These are phyloP conservation scores for Arabidopsis lyrata DNA, from an alignment of 441 rosid genomes.

Conservation along the genomic window DNA sequence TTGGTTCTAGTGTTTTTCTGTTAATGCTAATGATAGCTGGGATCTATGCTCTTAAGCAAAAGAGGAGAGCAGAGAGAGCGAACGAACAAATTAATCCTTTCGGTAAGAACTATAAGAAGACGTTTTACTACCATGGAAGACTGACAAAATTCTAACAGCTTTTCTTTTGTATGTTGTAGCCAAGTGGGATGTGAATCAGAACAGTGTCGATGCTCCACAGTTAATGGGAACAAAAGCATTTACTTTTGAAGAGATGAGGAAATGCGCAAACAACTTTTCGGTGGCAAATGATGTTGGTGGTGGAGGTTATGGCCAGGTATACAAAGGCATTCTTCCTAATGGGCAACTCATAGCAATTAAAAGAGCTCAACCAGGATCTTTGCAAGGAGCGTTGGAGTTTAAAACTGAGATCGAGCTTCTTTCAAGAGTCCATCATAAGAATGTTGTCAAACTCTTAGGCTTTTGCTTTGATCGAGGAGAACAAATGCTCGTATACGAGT, in stretches of 20 bases:
- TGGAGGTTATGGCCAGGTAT: constrained; percentile 92
- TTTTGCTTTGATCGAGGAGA: constrained; percentile 79
- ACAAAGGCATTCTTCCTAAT: constrained; percentile 69
- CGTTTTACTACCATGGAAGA: background rate
- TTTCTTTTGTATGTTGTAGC: constrained; percentile 50
- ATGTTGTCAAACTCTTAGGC: constrained; percentile 73
- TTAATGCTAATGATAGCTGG: constrained; percentile 62
- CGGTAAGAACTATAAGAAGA: constrained; percentile 49
- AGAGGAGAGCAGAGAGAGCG: constrained; percentile 72
- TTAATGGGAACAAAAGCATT: constrained; percentile 76
- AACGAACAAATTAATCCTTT: constrained; percentile 63
- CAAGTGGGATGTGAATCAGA: constrained; percentile 63
- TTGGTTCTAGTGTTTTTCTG: constrained; percentile 57
- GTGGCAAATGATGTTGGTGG: constrained; percentile 66
- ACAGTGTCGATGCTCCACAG: constrained; percentile 62
- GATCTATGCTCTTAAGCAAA: constrained; percentile 66
- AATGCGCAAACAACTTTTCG: constrained; percentile 70
- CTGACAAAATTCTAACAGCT: background rate
- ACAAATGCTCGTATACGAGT: constrained; percentile 84
- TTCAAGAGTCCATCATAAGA: constrained; percentile 92
- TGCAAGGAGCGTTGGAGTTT: constrained; percentile 91
- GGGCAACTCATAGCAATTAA: constrained; percentile 72
- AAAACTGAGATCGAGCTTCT: constrained; percentile 93
- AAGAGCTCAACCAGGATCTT: constrained; percentile 83
- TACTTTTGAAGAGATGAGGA: constrained; percentile 77